Conservation (phyloP, 768 basidiomycete genomes). For the Boletus vermiculosoides region DNA sequence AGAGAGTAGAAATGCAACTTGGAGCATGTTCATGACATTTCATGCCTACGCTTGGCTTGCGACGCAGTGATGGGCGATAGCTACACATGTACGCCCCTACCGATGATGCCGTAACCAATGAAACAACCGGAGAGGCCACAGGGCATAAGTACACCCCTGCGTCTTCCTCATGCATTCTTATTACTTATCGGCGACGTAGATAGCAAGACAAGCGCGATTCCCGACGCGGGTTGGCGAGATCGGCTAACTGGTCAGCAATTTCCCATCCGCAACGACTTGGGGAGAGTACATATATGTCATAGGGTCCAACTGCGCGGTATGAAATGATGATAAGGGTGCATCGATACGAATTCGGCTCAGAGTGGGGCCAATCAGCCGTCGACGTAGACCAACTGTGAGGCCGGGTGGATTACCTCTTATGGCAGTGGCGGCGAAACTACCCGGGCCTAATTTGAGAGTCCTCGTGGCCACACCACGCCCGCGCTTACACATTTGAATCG, state of each 20-base stretch:
- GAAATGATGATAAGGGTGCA: conserved; percentile 7
- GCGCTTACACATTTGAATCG: neutral
- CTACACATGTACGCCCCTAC: conserved; percentile 7
- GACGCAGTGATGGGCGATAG: neutral
- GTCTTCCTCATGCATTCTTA: conserved; percentile 13
- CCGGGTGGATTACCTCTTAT: neutral
- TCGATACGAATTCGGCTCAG: neutral
- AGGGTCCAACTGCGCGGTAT: conserved; percentile 14
- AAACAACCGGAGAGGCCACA: conserved; percentile 1
- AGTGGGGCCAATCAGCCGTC: neutral
- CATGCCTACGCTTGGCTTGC: neutral
- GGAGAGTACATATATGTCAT: conserved; percentile 4
- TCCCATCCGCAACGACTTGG: neutral
- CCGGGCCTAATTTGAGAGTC: neutral
- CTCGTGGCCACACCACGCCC: neutral
- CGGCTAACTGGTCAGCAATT: conserved; percentile 1
- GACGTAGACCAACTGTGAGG: neutral
- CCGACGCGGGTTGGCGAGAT: neutral
- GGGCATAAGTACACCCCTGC: neutral
- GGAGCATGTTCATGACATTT: neutral
- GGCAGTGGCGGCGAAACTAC: neutral
- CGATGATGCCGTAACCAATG: conserved; percentile 9
- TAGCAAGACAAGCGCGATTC: conserved; percentile 6
- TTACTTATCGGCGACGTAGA: conserved; percentile 1
- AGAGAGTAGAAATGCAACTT: neutral